Evolutionary conservation across 768 basidiomycete genomes (phyloP), one percentile per base, ranked within the genome.

Genomic region (Leccinum rimulosum): DNA sequence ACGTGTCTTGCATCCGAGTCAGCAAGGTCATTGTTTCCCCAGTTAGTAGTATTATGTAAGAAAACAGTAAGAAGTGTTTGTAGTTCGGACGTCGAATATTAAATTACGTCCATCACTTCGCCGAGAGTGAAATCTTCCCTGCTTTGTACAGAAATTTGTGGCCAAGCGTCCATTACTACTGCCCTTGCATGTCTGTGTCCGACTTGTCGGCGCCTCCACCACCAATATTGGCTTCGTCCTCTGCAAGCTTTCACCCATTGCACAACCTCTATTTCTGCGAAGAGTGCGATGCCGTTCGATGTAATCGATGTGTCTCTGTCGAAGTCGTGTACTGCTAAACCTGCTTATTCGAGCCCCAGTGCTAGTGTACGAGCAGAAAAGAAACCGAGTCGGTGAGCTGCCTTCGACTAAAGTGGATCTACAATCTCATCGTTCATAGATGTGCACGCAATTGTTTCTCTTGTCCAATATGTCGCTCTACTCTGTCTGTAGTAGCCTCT

Each of bases 301-400:
- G 97, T 70, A 91, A 97, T 71, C 83, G 87, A 63, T 99, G 97
- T 66, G 93, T 96, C 2, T 82, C 87, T 8, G 79, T 93, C 48
- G 97, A 99, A 83, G 91, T 98, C 71, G 93, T 70, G 93, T 98
- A 93, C 73, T 99, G 97, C 71, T 97, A 96, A 33, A 95, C 95
- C 72, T 99, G 97, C 73, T 80, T 98, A 17, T 99, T 98, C 73
- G 97, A 99, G 71, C 11, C 96, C 97, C 1, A 94, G 89, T 70
- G 97, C 97, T 2, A 97, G 94, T 67, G 97, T 99, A n/a, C 82
- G 97, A 56, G 94, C 91, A 14, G 97, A 99, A 75, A 96, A 95
- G 82, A 98, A 97, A n/a, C n/a, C n/a, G n/a, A n/a, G n/a, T 69
- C 83, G 95, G 96, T 92, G 62, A 65, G 61, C 51, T 14, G 75